Base-by-base conservation (phyloP, 352 stramenopile genomes). In the Phytophthora capsici region DNA sequence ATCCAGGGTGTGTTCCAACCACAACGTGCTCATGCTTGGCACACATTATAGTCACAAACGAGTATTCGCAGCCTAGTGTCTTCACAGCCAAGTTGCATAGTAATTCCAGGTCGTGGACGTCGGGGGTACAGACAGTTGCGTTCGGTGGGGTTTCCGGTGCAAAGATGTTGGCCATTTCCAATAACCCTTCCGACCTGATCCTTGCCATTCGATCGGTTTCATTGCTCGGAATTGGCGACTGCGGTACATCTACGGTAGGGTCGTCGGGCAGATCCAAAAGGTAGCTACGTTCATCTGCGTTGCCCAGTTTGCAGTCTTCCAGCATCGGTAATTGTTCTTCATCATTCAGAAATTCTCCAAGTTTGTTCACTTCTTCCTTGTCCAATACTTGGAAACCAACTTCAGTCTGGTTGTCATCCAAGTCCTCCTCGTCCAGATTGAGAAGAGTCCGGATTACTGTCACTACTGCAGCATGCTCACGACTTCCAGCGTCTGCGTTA, bases 21-120 rank as follows among this genome's bases (percentile, higher is more conserved):
- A 84, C 23, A 22, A 86, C 54, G 37, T 80, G 72, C 19, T 80
- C 63, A 25, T 76, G 64, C 28, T 83, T 64, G 2, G 73, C 23
- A 28, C 69, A 66, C 49, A 89, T 75, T 40, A 91, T 57, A 12
- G 77, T 82, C 40, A 89, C 77, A 41, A 89, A 67, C 1, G 67
- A 74, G 25, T 74, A 72, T 8, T 75, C 74, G 44, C 75, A 87
- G 23, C 60, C 50, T 17, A 91, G 57, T 20, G 84, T 81, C 8
- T 73, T 69, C 13, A 77, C 63, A 0, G 71, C 73, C 13, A 91
- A 57, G 8, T 70, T 47, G 44, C 80, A 89, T 13, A 90, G 56
- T 37, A 89, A 56, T 10, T 80, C 69, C n/a, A 90, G 66, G 56
- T 90, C 79, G 47, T 28, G 41, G 23, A 32, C 71, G 32, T 63